A percentile compares a stretch with the other conserved stretches of the same genome.
Conservation (phyloP, 176 grass and related monocot genomes). For the Carex littledalei region DNA sequence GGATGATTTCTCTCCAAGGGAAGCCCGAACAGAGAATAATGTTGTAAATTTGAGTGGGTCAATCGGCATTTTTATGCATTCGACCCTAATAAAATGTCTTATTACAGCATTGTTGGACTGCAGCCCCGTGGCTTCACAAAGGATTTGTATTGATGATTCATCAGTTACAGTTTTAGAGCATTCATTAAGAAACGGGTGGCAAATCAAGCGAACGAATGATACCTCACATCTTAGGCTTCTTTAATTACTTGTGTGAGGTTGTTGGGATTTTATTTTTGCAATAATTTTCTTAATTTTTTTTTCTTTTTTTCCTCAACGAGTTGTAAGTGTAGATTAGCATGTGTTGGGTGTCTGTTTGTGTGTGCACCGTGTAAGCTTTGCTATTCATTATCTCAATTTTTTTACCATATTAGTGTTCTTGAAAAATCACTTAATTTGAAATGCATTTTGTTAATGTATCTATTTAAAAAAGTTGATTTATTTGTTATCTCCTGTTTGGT, state of each 20-base stretch:
- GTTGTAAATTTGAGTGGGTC: constrained; percentile 24
- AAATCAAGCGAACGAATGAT: constrained; percentile 76
- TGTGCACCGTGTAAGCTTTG: background rate
- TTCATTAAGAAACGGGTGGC: constrained; percentile 67
- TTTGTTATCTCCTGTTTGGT: background rate
- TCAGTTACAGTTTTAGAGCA: constrained; percentile 72
- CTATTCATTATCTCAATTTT: background rate
- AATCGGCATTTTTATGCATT: constrained; percentile 68
- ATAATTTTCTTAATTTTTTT: background rate
- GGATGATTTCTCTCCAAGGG: constrained; percentile 65
- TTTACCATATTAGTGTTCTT: background rate
- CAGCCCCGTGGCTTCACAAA: constrained; percentile 52
- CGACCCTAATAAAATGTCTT: constrained; percentile 59
- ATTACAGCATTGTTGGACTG: constrained; percentile 58
- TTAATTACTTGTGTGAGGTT: constrained; percentile 16
- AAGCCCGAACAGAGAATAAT: constrained; percentile 36
- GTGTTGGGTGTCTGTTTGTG: background rate
- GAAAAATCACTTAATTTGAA: background rate
- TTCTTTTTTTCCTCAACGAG: background rate
- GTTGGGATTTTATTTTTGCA: background rate
- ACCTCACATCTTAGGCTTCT: constrained; percentile 83
- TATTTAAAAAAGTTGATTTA: background rate
- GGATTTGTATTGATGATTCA: constrained; percentile 76
- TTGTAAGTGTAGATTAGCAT: background rate
- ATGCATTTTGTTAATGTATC: background rate